These are phyloP conservation scores for Starmerella bombicola DNA, from an alignment of 805 yeast species.

Conservation along the genomic window DNA sequence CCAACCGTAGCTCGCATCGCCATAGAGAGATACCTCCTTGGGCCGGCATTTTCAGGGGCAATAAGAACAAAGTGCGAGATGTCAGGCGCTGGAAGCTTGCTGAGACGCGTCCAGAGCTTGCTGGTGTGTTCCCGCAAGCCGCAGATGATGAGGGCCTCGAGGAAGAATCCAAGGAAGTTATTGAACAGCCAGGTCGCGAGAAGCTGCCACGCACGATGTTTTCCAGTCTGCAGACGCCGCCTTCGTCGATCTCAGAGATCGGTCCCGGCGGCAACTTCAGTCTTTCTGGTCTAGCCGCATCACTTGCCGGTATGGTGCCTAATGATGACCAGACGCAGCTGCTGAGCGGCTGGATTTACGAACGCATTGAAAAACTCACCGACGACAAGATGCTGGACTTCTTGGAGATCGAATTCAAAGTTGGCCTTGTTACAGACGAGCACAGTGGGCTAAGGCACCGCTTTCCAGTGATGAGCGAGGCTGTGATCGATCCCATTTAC, in stretches of 20 bases:
- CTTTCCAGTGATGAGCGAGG: conserved; percentile 28
- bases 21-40: conserved; percentile 31
- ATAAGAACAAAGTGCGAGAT: conserved; percentile 13
- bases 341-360: conserved; percentile 81
- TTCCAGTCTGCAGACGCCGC: not conserved
- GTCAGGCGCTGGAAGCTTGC: conserved; percentile 5
- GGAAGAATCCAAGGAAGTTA: not conserved
- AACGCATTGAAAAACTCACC: conserved; percentile 40
- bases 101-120: conserved; percentile 17
- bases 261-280: conserved; percentile 22
- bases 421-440: conserved; percentile 27
- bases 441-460: conserved; percentile 23
- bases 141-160: not conserved
- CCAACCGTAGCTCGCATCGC: conserved; percentile 40
- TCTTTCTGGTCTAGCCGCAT: conserved; percentile 33
- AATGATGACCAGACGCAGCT: conserved; percentile 70
- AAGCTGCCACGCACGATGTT: conserved; percentile 1
- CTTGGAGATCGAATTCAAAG: conserved; percentile 38
- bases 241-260: conserved; percentile 3
- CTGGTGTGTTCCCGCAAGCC: not conserved
- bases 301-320: conserved; percentile 64
- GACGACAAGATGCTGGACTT: conserved; percentile 19
- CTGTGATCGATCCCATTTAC: conserved; percentile 25
- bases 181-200: not conserved
- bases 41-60: conserved; percentile 65